Conservation (phyloP, 1,284 basidiomycete species). For the Microbotryum violaceum region DNA sequence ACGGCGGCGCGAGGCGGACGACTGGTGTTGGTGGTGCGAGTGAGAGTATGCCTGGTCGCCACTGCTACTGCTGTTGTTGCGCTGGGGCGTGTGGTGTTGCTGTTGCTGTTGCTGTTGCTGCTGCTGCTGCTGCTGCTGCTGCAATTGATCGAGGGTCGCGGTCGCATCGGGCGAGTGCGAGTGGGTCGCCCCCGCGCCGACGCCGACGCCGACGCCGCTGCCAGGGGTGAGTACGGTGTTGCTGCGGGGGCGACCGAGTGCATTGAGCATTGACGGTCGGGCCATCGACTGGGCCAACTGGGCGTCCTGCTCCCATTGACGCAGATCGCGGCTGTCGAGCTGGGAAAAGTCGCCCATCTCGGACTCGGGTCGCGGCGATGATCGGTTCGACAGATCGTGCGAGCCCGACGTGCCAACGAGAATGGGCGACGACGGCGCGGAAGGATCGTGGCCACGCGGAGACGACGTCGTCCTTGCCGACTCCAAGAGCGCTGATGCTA, state of each 20-base stretch:
- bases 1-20: conserved; percentile 7
- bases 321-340: conserved; percentile 5
- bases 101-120: too few species aligned
- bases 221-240: conserved; percentile 15
- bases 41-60: not conserved
- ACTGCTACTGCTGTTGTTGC: not conserved
- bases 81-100: conserved; percentile 8
- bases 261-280: not conserved
- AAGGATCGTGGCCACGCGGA: too few species aligned
- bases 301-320: conserved; percentile 24
- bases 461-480: too few species aligned
- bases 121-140: not conserved
- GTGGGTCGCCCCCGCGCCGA: not conserved
- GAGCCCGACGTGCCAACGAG: not conserved
- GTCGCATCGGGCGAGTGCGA: conserved; percentile 1
- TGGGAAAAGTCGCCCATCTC: conserved; percentile 12
- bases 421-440: too few species aligned
- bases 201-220: not conserved
- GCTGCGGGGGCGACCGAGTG: conserved; percentile 6
- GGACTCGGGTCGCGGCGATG: conserved; percentile 14
- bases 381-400: conserved; percentile 2
- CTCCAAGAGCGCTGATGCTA: too few species aligned
- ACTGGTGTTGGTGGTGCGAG: not conserved
- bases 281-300: conserved; percentile 23
- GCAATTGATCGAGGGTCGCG: not conserved